Evolutionary conservation across 2,329 filamentous ascomycete genomes (phyloP).

Genomic region (Fusarium sp.): DNA sequence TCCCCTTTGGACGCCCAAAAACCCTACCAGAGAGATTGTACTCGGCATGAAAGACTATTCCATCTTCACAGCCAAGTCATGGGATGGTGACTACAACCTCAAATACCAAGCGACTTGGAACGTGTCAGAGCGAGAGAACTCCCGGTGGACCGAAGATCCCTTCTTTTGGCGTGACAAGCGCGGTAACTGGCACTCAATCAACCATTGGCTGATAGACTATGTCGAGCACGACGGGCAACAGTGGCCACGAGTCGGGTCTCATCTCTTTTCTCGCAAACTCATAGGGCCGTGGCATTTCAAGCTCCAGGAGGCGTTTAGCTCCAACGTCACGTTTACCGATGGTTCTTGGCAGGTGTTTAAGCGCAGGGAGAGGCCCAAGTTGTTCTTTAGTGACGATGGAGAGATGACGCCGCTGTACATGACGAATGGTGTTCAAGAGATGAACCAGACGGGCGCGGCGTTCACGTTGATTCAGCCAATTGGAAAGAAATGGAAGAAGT

Average conservation of each 20-base stretch:
- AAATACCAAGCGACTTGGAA: slow-evolving; percentile 28
- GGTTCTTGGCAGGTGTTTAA: slow-evolving; percentile 54
- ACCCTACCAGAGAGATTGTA: slow-evolving; percentile 11
- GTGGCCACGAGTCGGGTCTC: slow-evolving; percentile 46
- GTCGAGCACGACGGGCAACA: slow-evolving; percentile 42
- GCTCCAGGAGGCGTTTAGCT: slow-evolving; percentile 44
- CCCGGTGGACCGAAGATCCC: slow-evolving; percentile 45
- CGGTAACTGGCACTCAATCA: slow-evolving; percentile 48
- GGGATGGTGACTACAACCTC: slow-evolving; percentile 5
- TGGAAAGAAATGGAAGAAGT: slow-evolving; percentile 24
- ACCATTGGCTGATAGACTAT: slow-evolving; percentile 47
- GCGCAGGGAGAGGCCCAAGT: slow-evolving; percentile 60
- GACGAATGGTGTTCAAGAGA: slow-evolving; percentile 60
- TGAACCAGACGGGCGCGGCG: slow-evolving; percentile 19
- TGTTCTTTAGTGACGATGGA: slow-evolving; percentile 59
- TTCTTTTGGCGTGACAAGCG: slow-evolving; percentile 51
- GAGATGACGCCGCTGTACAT: slow-evolving; percentile 59
- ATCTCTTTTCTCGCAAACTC: slow-evolving; percentile 44
- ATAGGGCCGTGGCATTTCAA: slow-evolving; percentile 48
- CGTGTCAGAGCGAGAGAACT: slow-evolving; percentile 19
- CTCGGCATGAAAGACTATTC: slow-evolving; percentile 27
- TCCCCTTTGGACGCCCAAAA: slow-evolving; percentile 44
- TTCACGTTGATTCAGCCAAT: slow-evolving; percentile 31
- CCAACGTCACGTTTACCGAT: slow-evolving; percentile 51
- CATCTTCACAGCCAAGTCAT: slow-evolving; percentile 7